Base-by-base conservation (phyloP, 768 basidiomycete genomes). In the Tubosaeta brunneosetosa region DNA sequence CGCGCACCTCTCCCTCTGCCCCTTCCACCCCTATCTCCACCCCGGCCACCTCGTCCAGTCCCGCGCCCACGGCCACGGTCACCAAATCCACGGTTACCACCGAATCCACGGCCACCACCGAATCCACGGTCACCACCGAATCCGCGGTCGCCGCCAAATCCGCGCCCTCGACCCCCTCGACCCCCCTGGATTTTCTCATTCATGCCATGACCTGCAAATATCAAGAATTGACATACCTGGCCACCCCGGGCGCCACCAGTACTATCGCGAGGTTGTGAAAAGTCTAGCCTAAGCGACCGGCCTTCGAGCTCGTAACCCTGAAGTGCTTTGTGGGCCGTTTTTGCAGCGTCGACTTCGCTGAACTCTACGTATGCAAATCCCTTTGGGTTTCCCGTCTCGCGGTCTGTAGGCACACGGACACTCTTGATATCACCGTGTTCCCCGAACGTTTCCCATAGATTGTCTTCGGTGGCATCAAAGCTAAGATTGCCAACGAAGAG, bases 331-430 rank as follows among this genome's bases (percentile, higher is more conserved):
- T 84, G 81, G 3, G 95, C 95, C 66, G 84, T 85, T 73, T 85
- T 86, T 11, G 97, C 90, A 49, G 79, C 73, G 26, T 85, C 88
- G 36, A 91, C 63, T 60, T 86, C 85, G 59, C 85, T 82, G 71
- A 94, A 97, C 71, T 97, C 93, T 65, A 99, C 89, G 71, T 98
- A 98, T 19, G 85, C 97, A 71, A 95, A 98, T 63, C 97, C 97
- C 71, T 97, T 98, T 43, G 91, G 85, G 55, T 77, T 80, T 27
- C 93, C 94, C 7, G 88, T 80, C 46, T 99, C 97, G 59, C 91
- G 79, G 70, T 98, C 94, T 36, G 94, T 97, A 29, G 94, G 93
- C 46, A 99, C 74, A 51, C 94, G 83, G 37, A 97, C 91, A 63
- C 76, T 86, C 74, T 89, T 88, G 56, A 97, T 82, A 40, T 82